These are phyloP conservation scores for Serendipita sp. DNA, from an alignment of 768 basidiomycete genomes.

Conservation along the genomic window DNA sequence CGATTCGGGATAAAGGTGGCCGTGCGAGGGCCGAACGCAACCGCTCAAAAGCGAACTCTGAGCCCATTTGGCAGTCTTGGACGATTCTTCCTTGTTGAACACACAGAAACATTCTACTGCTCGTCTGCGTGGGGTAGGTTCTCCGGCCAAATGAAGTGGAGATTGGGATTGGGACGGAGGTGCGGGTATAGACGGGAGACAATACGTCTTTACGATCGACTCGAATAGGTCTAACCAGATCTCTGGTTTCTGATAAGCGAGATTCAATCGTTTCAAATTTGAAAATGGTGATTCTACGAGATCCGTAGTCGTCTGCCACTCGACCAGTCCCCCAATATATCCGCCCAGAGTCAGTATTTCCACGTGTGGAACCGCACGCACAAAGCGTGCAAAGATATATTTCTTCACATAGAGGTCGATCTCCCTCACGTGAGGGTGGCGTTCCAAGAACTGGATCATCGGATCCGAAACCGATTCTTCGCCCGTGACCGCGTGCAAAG, in stretches of 20 bases:
- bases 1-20: not conserved
- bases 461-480: not conserved
- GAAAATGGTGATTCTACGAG: not conserved
- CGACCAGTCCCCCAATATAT: not conserved
- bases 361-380: not conserved
- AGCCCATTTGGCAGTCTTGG: not conserved
- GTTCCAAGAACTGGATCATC: not conserved
- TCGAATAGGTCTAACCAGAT: not conserved
- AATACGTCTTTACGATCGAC: not conserved
- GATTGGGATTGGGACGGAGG: not conserved
- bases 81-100: not conserved
- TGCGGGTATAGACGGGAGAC: not conserved
- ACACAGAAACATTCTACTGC: not conserved
- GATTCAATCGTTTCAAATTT: not conserved
- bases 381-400: not conserved
- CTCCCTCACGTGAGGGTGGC: not conserved
- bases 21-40: not conserved
- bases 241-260: not conserved
- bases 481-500: not conserved
- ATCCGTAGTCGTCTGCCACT: not conserved
- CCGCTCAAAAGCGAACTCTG: not conserved
- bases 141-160: too few species aligned
- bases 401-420: not conserved
- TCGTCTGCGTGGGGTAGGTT: not conserved
- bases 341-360: not conserved